Conservation (phyloP, 805 yeast species). For the Metschnikowia colocasiae region DNA sequence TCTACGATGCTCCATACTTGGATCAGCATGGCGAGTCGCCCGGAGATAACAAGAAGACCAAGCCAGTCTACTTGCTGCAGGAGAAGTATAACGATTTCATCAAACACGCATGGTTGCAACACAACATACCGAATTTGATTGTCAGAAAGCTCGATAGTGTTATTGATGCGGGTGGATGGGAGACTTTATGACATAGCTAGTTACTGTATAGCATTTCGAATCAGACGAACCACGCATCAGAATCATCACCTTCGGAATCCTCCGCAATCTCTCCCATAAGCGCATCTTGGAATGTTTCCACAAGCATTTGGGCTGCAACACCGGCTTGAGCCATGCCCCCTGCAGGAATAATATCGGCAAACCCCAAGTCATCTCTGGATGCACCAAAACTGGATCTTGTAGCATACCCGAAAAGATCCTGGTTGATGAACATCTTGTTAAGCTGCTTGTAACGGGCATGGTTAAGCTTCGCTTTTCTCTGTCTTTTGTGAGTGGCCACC, state of each 20-base stretch:
- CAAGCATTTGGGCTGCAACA: constrained; percentile 1
- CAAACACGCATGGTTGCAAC: constrained; percentile 70
- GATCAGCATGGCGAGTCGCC: constrained; percentile 86
- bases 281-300: constrained; percentile 2
- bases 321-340: constrained; percentile 1
- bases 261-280: background rate
- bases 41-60: constrained; percentile 64
- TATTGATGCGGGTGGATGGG: constrained; percentile 95
- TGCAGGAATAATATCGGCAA: background rate
- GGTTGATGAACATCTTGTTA: constrained; percentile 59
- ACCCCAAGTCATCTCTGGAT: constrained; percentile 2
- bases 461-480: constrained; percentile 56
- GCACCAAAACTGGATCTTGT: constrained; percentile 22
- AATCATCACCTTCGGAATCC: constrained; percentile 5
- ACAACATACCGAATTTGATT: constrained; percentile 70
- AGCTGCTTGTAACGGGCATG: constrained; percentile 51
- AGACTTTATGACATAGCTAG: constrained; percentile 50
- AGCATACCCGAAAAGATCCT: constrained; percentile 50
- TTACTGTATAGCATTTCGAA: background rate
- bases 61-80: constrained; percentile 64
- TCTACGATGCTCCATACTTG: constrained; percentile 76
- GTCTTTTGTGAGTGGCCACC: constrained; percentile 52
- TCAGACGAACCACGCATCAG: constrained; percentile 4
- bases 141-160: constrained; percentile 77
- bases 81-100: constrained; percentile 63